Evolutionary conservation across 2,329 filamentous ascomycete genomes (phyloP).

Genomic region (Colletotrichum spaethianum): DNA sequence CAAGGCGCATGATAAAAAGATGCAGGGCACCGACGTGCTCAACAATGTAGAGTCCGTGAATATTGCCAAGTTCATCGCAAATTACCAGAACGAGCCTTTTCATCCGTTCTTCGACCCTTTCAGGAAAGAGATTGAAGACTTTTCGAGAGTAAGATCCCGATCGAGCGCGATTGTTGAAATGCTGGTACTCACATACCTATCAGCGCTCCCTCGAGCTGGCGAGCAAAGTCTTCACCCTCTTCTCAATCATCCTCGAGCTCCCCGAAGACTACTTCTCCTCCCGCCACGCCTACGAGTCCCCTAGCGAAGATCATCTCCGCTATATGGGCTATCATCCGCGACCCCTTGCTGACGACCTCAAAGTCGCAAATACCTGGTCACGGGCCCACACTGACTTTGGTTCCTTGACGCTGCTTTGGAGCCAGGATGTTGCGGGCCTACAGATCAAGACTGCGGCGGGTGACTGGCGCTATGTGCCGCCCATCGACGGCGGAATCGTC

Average conservation of each 20-base stretch:
- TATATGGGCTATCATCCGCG: conserved; percentile 69
- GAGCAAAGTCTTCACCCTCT: conserved; percentile 47
- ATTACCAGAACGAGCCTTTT: conserved; percentile 53
- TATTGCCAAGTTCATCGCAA: conserved; percentile 64
- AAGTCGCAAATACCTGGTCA: conserved; percentile 46
- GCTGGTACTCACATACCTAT: conserved; percentile 39
- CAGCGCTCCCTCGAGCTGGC: conserved; percentile 50
- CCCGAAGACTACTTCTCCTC: conserved; percentile 67
- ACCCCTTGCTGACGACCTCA: conserved; percentile 55
- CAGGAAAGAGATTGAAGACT: conserved; percentile 63
- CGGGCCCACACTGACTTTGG: conserved; percentile 66
- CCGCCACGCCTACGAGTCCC: conserved; percentile 65
- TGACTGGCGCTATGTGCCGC: conserved; percentile 60
- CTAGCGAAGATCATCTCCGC: conserved; percentile 68
- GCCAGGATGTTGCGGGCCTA: conserved; percentile 66
- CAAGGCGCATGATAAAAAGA: conserved; percentile 52
- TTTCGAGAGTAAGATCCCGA: conserved; percentile 57
- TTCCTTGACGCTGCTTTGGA: conserved; percentile 66
- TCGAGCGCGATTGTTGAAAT: background rate
- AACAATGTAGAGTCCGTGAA: conserved; percentile 70
- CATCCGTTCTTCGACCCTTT: conserved; percentile 56
- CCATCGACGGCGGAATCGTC: conserved; percentile 60
- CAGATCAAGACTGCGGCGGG: conserved; percentile 59
- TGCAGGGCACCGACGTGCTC: conserved; percentile 47
- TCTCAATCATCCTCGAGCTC: conserved; percentile 66